Conservation (phyloP, 257 asterid genomes). For the Solanum acaule region DNA sequence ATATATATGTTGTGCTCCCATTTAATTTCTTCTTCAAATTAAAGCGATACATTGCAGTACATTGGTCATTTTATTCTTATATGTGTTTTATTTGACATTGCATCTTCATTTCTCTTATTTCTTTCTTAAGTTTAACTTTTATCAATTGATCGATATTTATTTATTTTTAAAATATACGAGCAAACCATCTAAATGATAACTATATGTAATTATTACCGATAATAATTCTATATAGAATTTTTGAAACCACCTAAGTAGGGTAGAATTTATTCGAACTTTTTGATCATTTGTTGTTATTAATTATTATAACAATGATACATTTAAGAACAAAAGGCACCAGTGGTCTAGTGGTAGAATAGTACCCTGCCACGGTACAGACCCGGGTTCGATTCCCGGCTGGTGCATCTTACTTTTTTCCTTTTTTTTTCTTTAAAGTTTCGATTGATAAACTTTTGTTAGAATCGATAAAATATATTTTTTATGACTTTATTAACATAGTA, state of each 20-base stretch:
- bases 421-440: too few species aligned
- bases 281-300: too few species aligned
- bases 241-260: background rate
- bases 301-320: accelerated
- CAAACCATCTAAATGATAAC: too few species aligned
- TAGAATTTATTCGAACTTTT: too few species aligned
- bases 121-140: too few species aligned
- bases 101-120: too few species aligned
- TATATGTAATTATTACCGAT: background rate
- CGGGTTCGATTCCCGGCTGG: slow-evolving; percentile 95
- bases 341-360: slow-evolving; percentile 94
- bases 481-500: too few species aligned
- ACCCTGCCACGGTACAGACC: slow-evolving; percentile 94
- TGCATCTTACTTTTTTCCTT: slow-evolving; percentile 16
- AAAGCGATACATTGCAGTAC: too few species aligned
- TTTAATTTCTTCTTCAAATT: background rate
- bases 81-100: too few species aligned
- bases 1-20: background rate
- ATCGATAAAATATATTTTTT: background rate
- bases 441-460: background rate
- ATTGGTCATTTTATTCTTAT: too few species aligned
- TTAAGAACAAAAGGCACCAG: slow-evolving; percentile 27
- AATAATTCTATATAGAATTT: background rate
- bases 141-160: too few species aligned
- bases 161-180: too few species aligned